Evolutionary conservation across 768 basidiomycete genomes (phyloP).

Genomic region (Xerocomellus intermedius): DNA sequence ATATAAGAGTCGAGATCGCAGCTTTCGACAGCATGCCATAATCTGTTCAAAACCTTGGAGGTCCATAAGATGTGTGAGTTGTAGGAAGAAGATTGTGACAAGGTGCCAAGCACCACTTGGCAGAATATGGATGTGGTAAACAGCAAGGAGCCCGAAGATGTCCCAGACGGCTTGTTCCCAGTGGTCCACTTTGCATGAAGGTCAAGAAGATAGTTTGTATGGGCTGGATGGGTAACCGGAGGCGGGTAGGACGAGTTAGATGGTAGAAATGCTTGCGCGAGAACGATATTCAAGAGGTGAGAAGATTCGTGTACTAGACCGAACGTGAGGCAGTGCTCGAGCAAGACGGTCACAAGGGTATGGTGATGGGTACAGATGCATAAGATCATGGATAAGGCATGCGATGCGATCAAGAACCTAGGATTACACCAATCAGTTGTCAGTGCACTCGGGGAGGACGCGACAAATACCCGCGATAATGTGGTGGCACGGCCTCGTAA

Average conservation of each 20-base stretch:
- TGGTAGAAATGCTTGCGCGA: slow-evolving; percentile 39
- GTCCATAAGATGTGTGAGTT: slow-evolving; percentile 43
- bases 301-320: slow-evolving; percentile 43
- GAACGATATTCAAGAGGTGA: slow-evolving; percentile 40
- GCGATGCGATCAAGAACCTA: slow-evolving; percentile 51
- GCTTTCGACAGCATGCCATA: slow-evolving; percentile 33
- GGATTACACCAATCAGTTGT: background rate
- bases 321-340: slow-evolving; percentile 50
- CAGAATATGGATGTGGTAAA: slow-evolving; percentile 32
- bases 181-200: slow-evolving; percentile 41
- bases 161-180: slow-evolving; percentile 3
- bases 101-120: slow-evolving; percentile 14
- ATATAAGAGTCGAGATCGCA: slow-evolving; percentile 36
- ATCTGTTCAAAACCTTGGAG: slow-evolving; percentile 40
- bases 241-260: slow-evolving; percentile 22
- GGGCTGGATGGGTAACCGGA: slow-evolving; percentile 43
- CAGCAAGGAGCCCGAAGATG: background rate
- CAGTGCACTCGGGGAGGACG: slow-evolving; percentile 5
- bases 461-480: slow-evolving; percentile 46
- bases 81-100: slow-evolving; percentile 23
- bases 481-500: slow-evolving; percentile 52
- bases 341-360: slow-evolving; percentile 47
- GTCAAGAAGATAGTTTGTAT: slow-evolving; percentile 47
- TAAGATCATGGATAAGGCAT: slow-evolving; percentile 51
- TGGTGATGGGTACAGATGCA: slow-evolving; percentile 44